phyloP scores from a whole-genome alignment of 2,329 filamentous ascomycete genomes.

The Aspergillus sp. region DNA sequence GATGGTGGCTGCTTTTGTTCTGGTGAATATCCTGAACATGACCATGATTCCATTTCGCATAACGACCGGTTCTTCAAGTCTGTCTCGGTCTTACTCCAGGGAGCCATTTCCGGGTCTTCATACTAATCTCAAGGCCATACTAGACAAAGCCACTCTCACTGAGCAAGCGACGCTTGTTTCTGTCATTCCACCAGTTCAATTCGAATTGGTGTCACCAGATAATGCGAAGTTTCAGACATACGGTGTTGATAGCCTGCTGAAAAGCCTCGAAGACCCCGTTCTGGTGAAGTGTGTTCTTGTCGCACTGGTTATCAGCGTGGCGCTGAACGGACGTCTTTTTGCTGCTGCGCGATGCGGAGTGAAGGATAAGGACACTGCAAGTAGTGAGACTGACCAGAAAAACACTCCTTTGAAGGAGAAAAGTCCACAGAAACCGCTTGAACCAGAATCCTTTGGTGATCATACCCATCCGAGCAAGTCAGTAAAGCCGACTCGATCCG shows the following conservation, averaged over 20 bases:
- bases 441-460: not conserved
- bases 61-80: conserved; percentile 70
- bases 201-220: conserved; percentile 70
- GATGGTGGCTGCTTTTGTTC: conserved; percentile 89
- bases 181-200: conserved; percentile 90
- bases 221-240: not conserved
- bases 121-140: conserved; percentile 73
- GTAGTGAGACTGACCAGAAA: too few relatives aligned
- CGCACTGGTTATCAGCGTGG: conserved; percentile 87
- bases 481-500: conserved; percentile 42
- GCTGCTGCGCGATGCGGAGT: conserved; percentile 96
- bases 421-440: not conserved
- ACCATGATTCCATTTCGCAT: conserved; percentile 85
- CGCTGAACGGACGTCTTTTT: conserved; percentile 95
- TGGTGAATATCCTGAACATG: conserved; percentile 87
- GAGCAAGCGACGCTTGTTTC: conserved; percentile 74
- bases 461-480: conserved; percentile 49
- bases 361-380: conserved; percentile 62
- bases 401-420: not conserved
- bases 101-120: conserved; percentile 71
- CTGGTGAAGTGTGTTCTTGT: conserved; percentile 97
- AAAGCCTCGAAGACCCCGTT: conserved; percentile 91
- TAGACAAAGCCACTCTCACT: conserved; percentile 66
- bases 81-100: conserved; percentile 52
- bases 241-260: conserved; percentile 76